phyloP scores from a whole-genome alignment of 345 rosid species.

The Salix exigua region DNA sequence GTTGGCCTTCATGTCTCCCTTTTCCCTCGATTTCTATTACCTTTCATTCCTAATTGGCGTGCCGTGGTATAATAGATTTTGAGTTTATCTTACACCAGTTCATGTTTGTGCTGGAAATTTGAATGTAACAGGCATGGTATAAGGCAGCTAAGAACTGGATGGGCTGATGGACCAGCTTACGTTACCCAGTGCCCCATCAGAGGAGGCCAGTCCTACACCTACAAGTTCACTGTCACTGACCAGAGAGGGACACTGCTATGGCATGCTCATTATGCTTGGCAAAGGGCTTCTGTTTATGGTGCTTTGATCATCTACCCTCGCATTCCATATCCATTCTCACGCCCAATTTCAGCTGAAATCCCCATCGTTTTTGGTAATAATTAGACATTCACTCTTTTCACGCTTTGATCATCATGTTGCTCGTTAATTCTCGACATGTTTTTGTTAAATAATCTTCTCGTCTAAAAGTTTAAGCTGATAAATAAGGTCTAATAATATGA shows the following conservation, averaged over 20 bases:
- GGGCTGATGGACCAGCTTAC: conserved; percentile 76
- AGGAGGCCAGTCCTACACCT: conserved; percentile 48
- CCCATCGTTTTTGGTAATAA: conserved; percentile 53
- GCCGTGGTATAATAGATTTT: too few species aligned
- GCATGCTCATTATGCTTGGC: conserved; percentile 71
- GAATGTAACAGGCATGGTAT: conserved; percentile 51
- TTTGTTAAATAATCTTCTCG: too few species aligned
- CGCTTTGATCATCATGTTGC: too few species aligned
- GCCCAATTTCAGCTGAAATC: conserved; percentile 46
- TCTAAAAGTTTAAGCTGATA: too few species aligned
- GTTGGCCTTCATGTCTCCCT: too few species aligned
- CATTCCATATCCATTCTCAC: conserved; percentile 45
- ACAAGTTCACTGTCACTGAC: conserved; percentile 42
- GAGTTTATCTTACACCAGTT: too few species aligned
- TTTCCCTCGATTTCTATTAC: too few species aligned
- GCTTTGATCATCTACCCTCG: conserved; percentile 60
- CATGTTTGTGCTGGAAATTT: too few species aligned
- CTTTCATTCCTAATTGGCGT: too few species aligned
- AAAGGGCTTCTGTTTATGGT: conserved; percentile 60
- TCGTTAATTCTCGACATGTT: not conserved
- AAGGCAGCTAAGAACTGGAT: conserved; percentile 54
- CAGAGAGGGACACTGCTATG: conserved; percentile 64
- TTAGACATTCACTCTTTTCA: not conserved
- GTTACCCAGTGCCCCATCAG: conserved; percentile 61
- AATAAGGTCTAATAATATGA: too few species aligned